phyloP scores from a whole-genome alignment of 495 filamentous ascomycete species.

The Penicillium macrosclerotiorum region DNA sequence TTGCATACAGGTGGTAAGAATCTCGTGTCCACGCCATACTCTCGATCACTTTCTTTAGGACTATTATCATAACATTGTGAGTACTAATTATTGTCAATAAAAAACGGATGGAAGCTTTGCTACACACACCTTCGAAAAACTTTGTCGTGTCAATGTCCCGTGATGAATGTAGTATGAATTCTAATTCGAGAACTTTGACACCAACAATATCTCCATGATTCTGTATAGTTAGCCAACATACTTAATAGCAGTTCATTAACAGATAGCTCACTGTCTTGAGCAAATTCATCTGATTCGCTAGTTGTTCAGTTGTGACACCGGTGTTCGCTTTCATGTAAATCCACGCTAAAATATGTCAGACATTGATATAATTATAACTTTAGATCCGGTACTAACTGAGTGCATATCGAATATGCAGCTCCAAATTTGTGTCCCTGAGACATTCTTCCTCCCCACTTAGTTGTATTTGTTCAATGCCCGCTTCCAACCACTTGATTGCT shows the following conservation, averaged over 20 bases:
- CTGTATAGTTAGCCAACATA: slow-evolving; percentile 14
- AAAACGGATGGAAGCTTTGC: neutral
- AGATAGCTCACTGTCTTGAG: slow-evolving; percentile 21
- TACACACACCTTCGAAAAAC: neutral
- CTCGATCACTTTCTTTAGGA: neutral
- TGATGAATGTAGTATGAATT: neutral
- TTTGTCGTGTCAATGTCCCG: no score
- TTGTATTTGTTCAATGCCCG: slow-evolving; percentile 60
- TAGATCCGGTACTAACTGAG: slow-evolving; percentile 11
- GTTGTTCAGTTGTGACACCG: slow-evolving; percentile 2
- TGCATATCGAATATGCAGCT: slow-evolving; percentile 61
- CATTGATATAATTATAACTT: neutral
- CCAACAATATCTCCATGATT: slow-evolving; percentile 61
- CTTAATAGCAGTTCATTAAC: no score
- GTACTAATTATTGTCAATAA: no score
- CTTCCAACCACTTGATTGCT: slow-evolving; percentile 72
- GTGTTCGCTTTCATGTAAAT: slow-evolving; percentile 1
- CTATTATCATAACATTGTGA: no score
- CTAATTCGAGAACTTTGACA: slow-evolving; percentile 46
- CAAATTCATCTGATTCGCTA: slow-evolving; percentile 3
- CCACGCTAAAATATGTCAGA: slow-evolving; percentile 11
- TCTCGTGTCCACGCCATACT: neutral
- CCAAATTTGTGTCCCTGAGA: slow-evolving; percentile 47
- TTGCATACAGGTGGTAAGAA: neutral
- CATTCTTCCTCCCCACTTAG: neutral